Evolutionary conservation across 2,329 filamentous ascomycete species (phyloP).

Genomic region (Aureobasidium sp.): DNA sequence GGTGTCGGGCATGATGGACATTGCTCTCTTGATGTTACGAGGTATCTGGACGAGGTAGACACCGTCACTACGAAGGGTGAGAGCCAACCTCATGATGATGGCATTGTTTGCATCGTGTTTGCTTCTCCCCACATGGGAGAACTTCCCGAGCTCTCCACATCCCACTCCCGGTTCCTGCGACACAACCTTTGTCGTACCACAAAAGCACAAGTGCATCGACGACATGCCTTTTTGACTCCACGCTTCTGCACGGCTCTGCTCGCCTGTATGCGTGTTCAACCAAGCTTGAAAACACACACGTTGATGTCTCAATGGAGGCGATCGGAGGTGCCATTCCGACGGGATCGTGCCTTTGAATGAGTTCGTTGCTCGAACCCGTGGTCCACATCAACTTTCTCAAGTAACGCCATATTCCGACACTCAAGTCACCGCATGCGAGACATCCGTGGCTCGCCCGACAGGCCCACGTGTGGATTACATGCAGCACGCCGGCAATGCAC

Average conservation of each 20-base stretch:
- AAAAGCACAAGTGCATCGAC: neutral
- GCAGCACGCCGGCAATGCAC: constrained; percentile 1
- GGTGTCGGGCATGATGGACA: constrained; percentile 25
- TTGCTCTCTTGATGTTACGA: neutral
- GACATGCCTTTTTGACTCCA: neutral
- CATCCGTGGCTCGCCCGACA: constrained; percentile 6
- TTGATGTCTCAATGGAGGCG: neutral
- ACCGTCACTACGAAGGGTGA: neutral
- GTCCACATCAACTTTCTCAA: constrained; percentile 1
- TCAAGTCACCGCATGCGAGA: constrained; percentile 13
- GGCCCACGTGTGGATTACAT: constrained; percentile 11
- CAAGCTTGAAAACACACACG: neutral
- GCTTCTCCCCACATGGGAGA: neutral
- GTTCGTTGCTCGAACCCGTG: neutral
- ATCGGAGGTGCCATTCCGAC: constrained; percentile 1
- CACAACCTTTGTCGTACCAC: neutral
- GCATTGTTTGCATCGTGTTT: constrained; percentile 7
- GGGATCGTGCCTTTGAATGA: neutral
- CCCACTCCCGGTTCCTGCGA: neutral
- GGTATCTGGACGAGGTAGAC: neutral
- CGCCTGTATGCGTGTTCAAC: constrained; percentile 1
- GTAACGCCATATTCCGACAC: neutral
- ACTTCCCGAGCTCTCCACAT: neutral
- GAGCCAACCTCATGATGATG: constrained; percentile 4
- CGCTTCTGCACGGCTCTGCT: constrained; percentile 10